Percentiles rank a stretch among this genome's conserved stretches.
Evolutionary conservation across 2,329 filamentous ascomycete species (phyloP).

Genomic region (Didymella keratinophila): DNA sequence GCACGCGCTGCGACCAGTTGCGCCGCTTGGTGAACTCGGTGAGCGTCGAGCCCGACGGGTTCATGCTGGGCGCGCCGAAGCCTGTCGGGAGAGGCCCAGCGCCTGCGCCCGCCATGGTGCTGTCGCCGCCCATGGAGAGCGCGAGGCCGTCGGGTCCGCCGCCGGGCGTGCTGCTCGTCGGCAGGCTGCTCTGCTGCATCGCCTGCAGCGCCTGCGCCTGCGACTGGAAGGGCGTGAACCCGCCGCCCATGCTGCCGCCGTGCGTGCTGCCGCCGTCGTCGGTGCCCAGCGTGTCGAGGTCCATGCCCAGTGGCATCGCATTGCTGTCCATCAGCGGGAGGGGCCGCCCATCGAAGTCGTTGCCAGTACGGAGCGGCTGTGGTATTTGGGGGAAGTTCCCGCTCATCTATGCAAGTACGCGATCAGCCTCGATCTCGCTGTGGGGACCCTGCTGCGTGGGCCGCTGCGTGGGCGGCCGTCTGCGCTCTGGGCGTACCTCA

Average conservation of each 20-base stretch:
- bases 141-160: no score
- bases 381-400: constrained; percentile 2
- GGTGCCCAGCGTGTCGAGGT: constrained; percentile 44
- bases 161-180: constrained; percentile 26
- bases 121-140: no score
- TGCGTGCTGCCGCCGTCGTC: constrained; percentile 34
- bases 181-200: constrained; percentile 36
- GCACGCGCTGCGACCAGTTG: constrained; percentile 87
- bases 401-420: constrained; percentile 38
- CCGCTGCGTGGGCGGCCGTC: no score
- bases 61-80: constrained; percentile 57
- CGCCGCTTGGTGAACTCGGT: constrained; percentile 71
- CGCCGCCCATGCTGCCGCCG: constrained; percentile 15
- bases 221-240: constrained; percentile 8
- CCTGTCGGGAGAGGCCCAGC: constrained; percentile 65
- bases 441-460: constrained; percentile 12
- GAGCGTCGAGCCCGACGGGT: constrained; percentile 61
- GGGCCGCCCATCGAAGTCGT: constrained; percentile 45
- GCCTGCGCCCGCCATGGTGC: constrained; percentile 57
- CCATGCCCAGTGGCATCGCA: constrained; percentile 57
- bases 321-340: constrained; percentile 32
- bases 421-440: constrained; percentile 27
- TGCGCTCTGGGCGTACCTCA: constrained; percentile 35
- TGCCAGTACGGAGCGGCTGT: background rate
- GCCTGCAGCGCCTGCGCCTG: constrained; percentile 35